Evolutionary conservation across 2,329 filamentous ascomycete species (phyloP).

Genomic region (Orbilia oligospora): DNA sequence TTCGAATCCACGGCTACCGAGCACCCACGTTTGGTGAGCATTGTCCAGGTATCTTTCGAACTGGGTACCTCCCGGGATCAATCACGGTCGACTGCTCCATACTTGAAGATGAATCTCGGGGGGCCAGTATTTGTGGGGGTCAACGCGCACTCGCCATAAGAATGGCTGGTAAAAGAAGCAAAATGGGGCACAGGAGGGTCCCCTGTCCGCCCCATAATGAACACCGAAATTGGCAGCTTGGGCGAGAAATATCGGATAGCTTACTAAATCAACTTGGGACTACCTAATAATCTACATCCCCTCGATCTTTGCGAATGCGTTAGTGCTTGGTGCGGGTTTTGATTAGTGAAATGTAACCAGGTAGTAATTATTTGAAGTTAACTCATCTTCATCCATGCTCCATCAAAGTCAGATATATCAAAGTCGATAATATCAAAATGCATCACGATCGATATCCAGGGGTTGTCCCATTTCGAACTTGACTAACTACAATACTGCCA

Average conservation of each 20-base stretch:
- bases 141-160: slow-evolving; percentile 28
- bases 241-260: slow-evolving; percentile 53
- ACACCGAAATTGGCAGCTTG: slow-evolving; percentile 57
- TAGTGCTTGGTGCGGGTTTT: too few species aligned
- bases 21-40: too few species aligned
- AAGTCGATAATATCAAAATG: too few species aligned
- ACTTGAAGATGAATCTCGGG: background rate
- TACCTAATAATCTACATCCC: slow-evolving; percentile 1
- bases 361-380: too few species aligned
- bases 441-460: too few species aligned
- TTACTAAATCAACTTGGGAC: slow-evolving; percentile 31
- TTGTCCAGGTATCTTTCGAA: too few species aligned
- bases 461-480: background rate
- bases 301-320: background rate
- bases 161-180: slow-evolving; percentile 55
- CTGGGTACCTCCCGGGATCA: slow-evolving; percentile 27
- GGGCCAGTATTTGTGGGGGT: slow-evolving; percentile 13
- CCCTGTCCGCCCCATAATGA: slow-evolving; percentile 31
- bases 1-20: too few species aligned
- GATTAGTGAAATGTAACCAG: too few species aligned
- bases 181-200: slow-evolving; percentile 34
- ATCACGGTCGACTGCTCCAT: slow-evolving; percentile 1
- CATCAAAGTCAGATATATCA: too few species aligned
- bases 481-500: too few species aligned
- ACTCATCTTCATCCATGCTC: too few species aligned